Conservation (phyloP, 192 early-diverging fungal genomes). For the Thamnidium elegans region DNA sequence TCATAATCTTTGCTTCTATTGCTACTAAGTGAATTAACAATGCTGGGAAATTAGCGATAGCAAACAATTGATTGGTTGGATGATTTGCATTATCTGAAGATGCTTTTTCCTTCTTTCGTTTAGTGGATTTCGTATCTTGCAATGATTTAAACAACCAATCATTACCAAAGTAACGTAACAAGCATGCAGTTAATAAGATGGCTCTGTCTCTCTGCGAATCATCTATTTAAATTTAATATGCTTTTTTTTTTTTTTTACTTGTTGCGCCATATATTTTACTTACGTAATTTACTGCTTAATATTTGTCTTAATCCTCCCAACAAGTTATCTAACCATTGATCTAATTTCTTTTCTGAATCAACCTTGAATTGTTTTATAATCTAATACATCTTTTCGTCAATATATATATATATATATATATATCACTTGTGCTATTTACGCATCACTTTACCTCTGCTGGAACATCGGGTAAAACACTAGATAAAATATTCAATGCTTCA, state of each 20-base stretch:
- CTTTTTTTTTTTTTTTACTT: neutral
- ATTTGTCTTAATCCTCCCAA: constrained; percentile 36
- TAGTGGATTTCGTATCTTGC: constrained; percentile 10
- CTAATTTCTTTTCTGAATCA: constrained; percentile 10
- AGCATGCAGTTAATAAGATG: constrained; percentile 16
- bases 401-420: neutral
- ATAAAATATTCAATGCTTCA: constrained; percentile 31
- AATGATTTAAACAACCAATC: constrained; percentile 39
- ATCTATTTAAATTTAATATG: constrained; percentile 13
- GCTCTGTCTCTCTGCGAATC: constrained; percentile 33
- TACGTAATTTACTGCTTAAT: constrained; percentile 37
- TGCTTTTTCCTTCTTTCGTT: constrained; percentile 4
- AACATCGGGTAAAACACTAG: constrained; percentile 17
- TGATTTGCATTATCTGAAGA: neutral
- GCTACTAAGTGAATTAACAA: constrained; percentile 38
- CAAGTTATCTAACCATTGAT: constrained; percentile 28
- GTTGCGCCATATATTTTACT: neutral
- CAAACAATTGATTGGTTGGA: neutral
- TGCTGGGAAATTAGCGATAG: constrained; percentile 35
- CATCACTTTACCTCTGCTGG: constrained; percentile 17
- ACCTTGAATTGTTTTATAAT: constrained; percentile 13
- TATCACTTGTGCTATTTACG: neutral
- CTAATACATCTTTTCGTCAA: neutral
- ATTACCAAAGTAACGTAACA: constrained; percentile 36
- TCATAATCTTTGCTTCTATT: constrained; percentile 39